These are phyloP conservation scores for Huntiella decipiens DNA, from an alignment of 2,329 filamentous ascomycete genomes.

Conservation along the genomic window DNA sequence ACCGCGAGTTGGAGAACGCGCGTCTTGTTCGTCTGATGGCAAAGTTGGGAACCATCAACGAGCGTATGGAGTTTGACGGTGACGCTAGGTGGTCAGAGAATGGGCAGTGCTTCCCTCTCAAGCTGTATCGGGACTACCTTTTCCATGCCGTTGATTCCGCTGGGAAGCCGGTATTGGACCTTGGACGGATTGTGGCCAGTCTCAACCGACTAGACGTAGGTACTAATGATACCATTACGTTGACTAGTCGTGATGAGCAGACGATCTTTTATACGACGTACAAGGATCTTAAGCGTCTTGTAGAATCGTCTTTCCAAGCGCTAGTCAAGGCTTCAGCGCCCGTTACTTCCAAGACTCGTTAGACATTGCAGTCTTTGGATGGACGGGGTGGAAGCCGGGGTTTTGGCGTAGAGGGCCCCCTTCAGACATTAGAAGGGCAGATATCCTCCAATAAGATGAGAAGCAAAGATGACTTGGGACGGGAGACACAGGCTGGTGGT, in stretches of 20 bases:
- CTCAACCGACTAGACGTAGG: constrained; percentile 89
- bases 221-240: constrained; percentile 63
- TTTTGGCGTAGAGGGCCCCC: too few species aligned
- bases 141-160: constrained; percentile 87
- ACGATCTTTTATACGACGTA: constrained; percentile 77
- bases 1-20: constrained; percentile 74
- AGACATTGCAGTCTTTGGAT: constrained; percentile 4
- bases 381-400: too few species aligned
- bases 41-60: constrained; percentile 77
- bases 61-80: constrained; percentile 67
- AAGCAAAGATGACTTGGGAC: too few species aligned
- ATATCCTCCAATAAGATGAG: too few species aligned
- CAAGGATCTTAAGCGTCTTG: constrained; percentile 60
- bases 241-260: constrained; percentile 81
- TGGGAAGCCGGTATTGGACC: constrained; percentile 64
- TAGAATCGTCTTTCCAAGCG: constrained; percentile 38
- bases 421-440: too few species aligned
- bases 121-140: constrained; percentile 89
- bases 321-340: constrained; percentile 28
- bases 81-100: constrained; percentile 75
- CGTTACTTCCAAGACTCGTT: constrained; percentile 14
- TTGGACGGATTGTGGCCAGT: constrained; percentile 72
- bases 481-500: too few species aligned
- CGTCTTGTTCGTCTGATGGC: constrained; percentile 58
- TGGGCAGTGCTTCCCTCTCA: constrained; percentile 78